Evolutionary conservation across 2,329 filamentous ascomycete genomes (phyloP).

Genomic region (Lecanicillium sp.): DNA sequence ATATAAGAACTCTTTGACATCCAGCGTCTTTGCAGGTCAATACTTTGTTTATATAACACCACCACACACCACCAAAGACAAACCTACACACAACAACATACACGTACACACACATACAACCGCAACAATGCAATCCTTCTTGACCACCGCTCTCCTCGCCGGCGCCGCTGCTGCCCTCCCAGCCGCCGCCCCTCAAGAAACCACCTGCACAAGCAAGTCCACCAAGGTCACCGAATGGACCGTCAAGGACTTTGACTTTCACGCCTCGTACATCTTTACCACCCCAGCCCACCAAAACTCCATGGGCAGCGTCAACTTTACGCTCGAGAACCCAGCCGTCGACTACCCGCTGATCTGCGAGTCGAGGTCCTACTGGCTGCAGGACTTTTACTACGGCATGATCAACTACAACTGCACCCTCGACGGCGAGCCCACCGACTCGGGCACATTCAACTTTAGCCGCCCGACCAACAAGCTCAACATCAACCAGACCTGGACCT

Average conservation of each 20-base stretch:
- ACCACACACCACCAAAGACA: too few relatives aligned
- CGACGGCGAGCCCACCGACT: conserved; percentile 15
- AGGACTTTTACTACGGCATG: conserved; percentile 42
- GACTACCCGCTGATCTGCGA: conserved; percentile 28
- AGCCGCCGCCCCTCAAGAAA: conserved; percentile 4
- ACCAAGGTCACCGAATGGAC: conserved; percentile 24
- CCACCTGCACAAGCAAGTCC: conserved; percentile 15
- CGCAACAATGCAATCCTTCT: conserved; percentile 13
- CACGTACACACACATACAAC: conserved; percentile 2
- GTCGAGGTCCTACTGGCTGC: conserved; percentile 31
- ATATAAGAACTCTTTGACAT: background rate
- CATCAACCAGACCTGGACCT: conserved; percentile 42
- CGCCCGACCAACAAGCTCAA: conserved; percentile 25
- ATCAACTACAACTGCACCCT: conserved; percentile 33
- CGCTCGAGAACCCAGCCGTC: conserved; percentile 37
- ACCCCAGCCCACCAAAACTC: conserved; percentile 44
- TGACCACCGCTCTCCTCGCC: conserved; percentile 16
- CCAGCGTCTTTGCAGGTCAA: background rate
- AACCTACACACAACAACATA: too few relatives aligned
- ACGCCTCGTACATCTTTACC: conserved; percentile 38
- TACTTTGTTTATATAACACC: background rate
- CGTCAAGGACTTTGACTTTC: conserved; percentile 36
- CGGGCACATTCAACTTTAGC: conserved; percentile 34
- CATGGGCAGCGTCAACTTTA: conserved; percentile 39
- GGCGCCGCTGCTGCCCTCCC: conserved; percentile 17